A percentile compares a stretch with the other conserved stretches of the same genome.
Evolutionary conservation across 305 asterid genomes (phyloP).

Genomic region (Solanum chacoense): DNA sequence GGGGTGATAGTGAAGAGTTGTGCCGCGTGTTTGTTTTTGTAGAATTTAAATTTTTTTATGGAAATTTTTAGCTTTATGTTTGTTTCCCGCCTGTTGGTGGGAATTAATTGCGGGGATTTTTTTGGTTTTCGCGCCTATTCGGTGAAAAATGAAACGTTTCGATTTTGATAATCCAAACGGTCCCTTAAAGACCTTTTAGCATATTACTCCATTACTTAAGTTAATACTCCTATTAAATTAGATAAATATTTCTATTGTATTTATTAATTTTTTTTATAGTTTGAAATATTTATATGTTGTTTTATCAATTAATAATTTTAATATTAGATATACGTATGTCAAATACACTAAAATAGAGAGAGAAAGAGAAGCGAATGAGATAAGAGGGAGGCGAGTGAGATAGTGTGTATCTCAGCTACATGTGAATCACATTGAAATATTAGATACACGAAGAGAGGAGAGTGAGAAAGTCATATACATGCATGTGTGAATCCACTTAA

Average conservation of each 20-base stretch:
- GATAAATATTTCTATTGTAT: too few species aligned
- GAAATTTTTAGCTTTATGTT: background rate
- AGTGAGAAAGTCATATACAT: background rate
- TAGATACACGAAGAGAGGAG: background rate
- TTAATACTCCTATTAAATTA: background rate
- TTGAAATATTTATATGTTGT: too few species aligned
- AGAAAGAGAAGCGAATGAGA: background rate
- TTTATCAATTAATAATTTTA: too few species aligned
- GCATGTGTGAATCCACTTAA: background rate
- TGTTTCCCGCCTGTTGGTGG: background rate
- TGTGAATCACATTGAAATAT: background rate
- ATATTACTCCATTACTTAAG: background rate
- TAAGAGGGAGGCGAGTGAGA: background rate
- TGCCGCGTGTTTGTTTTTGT: background rate
- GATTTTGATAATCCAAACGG: background rate
- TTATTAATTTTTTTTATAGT: too few species aligned
- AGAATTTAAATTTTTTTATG: background rate
- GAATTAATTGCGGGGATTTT: background rate
- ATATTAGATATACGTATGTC: too few species aligned
- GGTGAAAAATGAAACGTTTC: background rate
- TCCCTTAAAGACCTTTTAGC: background rate
- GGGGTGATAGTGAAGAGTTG: background rate
- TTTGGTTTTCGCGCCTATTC: background rate
- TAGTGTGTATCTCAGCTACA: too few species aligned
- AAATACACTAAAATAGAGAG: too few species aligned